These are phyloP conservation scores for Nemania sp. DNA, from an alignment of 2,329 filamentous ascomycete genomes.

Conservation along the genomic window DNA sequence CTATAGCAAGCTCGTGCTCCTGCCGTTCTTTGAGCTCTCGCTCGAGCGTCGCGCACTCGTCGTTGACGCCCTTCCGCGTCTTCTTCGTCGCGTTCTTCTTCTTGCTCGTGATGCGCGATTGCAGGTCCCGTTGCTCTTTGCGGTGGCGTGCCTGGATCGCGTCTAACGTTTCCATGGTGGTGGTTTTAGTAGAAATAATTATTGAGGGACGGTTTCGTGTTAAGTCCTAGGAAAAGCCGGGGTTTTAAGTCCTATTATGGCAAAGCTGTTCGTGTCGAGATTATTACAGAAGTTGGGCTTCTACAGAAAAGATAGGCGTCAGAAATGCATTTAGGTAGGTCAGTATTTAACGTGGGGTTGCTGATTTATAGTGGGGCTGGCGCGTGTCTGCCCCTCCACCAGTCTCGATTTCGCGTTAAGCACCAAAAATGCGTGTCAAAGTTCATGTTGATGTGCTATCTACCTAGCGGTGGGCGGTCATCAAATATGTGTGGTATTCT, in stretches of 20 bases:
- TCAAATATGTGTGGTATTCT: no score
- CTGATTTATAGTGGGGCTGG: background rate
- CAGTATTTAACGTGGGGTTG: background rate
- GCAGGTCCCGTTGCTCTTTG: conserved; percentile 85
- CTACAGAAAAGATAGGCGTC: no score
- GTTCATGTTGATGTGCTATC: no score
- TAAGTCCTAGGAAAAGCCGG: no score
- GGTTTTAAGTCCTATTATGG: no score
- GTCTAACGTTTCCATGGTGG: conserved; percentile 62
- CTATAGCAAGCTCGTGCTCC: conserved; percentile 57
- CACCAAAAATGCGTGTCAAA: no score
- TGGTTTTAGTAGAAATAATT: no score
- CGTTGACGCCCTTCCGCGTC: conserved; percentile 73
- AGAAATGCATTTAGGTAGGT: no score
- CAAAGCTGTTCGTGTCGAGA: no score
- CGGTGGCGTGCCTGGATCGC: conserved; percentile 78
- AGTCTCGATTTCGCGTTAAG: background rate
- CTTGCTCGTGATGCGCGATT: conserved; percentile 85
- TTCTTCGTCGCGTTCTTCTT: conserved; percentile 96
- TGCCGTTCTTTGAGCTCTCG: conserved; percentile 68
- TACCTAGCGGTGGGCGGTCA: background rate
- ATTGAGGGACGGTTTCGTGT: no score
- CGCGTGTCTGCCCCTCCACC: background rate
- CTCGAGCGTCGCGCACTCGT: conserved; percentile 75
- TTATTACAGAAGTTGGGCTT: no score